These are phyloP conservation scores for Dothideomycetes sp. DNA, from an alignment of 2,329 filamentous ascomycete genomes.

Conservation along the genomic window DNA sequence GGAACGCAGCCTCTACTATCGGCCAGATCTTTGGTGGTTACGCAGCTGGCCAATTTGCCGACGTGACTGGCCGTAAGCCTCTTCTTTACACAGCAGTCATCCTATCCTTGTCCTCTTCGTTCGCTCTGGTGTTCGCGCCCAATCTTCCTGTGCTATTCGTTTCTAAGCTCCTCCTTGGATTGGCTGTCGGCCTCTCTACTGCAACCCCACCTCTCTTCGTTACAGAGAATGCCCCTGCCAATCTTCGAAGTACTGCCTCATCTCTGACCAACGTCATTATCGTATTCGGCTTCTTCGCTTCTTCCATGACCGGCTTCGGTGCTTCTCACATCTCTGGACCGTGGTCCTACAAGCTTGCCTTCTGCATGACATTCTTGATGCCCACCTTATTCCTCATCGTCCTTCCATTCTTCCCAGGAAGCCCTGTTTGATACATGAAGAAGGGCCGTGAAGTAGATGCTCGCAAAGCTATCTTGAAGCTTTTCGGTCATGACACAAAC, in stretches of 20 bases:
- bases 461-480: slow-evolving; percentile 27
- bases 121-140: slow-evolving; percentile 20
- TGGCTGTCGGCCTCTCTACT: slow-evolving; percentile 21
- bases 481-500: slow-evolving; percentile 18
- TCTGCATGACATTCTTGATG: slow-evolving; percentile 21
- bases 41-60: slow-evolving; percentile 22
- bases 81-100: slow-evolving; percentile 19
- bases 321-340: slow-evolving; percentile 19
- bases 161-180: slow-evolving; percentile 20
- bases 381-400: slow-evolving; percentile 19
- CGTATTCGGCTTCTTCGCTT: slow-evolving; percentile 21
- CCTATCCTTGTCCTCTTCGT: slow-evolving; percentile 19
- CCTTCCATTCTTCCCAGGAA: slow-evolving; percentile 60
- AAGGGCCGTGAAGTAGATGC: slow-evolving; percentile 55
- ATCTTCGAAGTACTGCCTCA: slow-evolving; percentile 19
- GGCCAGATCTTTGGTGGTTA: slow-evolving; percentile 22
- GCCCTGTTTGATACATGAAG: slow-evolving; percentile 75
- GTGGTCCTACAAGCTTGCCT: slow-evolving; percentile 21
- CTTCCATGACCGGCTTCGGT: slow-evolving; percentile 20
- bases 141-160: slow-evolving; percentile 25
- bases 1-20: slow-evolving; percentile 31
- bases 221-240: slow-evolving; percentile 21
- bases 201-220: slow-evolving; percentile 21
- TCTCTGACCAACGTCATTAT: slow-evolving; percentile 22
- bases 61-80: slow-evolving; percentile 19